Evolutionary conservation across 345 rosid species (phyloP), one percentile per base, ranked within the genome.

Genomic region (Salix suchowensis): DNA sequence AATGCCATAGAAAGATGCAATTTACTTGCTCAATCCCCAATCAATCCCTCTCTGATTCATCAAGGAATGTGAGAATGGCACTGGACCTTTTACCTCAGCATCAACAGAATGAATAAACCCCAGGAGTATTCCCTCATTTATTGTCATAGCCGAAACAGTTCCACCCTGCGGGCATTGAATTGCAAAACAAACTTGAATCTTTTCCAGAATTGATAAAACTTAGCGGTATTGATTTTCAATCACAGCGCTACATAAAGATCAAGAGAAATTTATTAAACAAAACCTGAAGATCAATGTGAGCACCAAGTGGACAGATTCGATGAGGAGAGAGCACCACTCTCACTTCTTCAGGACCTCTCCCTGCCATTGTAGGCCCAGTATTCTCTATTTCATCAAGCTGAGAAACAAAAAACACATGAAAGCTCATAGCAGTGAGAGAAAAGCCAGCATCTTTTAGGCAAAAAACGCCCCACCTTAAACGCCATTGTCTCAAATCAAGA

Each of bases 231-330:
- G 62, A 55, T 55, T 55, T 55, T 55, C 62, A 55, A 55, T 55
- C 26, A 24, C 62, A 55, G 0, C 62, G 23, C 28, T 12, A 1
- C 24, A 21, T 44, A 69, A 23, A 46, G 30, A 18, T 18, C 0
- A 46, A 48, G 18, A 48, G 1, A 2, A 46, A 15, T 6, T 23
- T 74, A 52, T 72, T 32, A 1, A 70, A 74, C 76, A 77, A 14
- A 50, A 91, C 98, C 96, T 95, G 99, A 77, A 91, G 99, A 88
- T 95, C 99, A 72, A 91, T 90, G 80, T 89, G 98, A 83, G 99
- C 99, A 74, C 98, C 99, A 80, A 95, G 78, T 40, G 99, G 98
- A 86, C 98, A 95, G 52, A 95, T 93, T 79, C 98, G 88, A 75
- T 93, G 89, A 69, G 99, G 98, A 61, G 99, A 87, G 15, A 87